Percentiles rank a stretch among this genome's conserved stretches.
phyloP scores from a whole-genome alignment of 139 green algal genomes.

The Pleodorina starrii region DNA sequence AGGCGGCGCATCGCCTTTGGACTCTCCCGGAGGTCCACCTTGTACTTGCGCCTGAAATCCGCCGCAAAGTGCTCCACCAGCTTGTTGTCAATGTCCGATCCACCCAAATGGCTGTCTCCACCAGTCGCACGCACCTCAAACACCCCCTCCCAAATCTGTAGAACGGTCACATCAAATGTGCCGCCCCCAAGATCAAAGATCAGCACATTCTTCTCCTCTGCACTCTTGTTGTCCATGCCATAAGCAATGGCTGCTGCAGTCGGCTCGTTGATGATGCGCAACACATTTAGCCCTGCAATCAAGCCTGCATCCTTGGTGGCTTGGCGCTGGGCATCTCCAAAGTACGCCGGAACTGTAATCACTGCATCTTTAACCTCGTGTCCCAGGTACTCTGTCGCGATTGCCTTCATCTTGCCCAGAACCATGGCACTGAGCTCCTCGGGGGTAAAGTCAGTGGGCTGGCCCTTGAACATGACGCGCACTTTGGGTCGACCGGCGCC shows the following conservation, averaged over 20 bases:
- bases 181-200: slow-evolving; percentile 91
- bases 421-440: slow-evolving; percentile 93
- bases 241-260: slow-evolving; percentile 95
- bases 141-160: slow-evolving; percentile 97
- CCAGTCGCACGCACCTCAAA: slow-evolving; percentile 97
- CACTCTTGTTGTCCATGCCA: slow-evolving; percentile 61
- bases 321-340: slow-evolving; percentile 18
- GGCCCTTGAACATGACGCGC: too few relatives aligned
- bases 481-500: too few relatives aligned
- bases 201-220: slow-evolving; percentile 80
- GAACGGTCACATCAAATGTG: slow-evolving; percentile 95
- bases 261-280: slow-evolving; percentile 98
- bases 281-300: slow-evolving; percentile 93
- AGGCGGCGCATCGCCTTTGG: slow-evolving; percentile 71
- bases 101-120: slow-evolving; percentile 95
- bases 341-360: slow-evolving; percentile 12
- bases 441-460: too few relatives aligned
- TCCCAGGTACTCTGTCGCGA: slow-evolving; percentile 86
- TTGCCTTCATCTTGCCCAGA: slow-evolving; percentile 94
- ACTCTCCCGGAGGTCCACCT: slow-evolving; percentile 85
- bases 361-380: slow-evolving; percentile 73
- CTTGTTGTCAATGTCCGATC: slow-evolving; percentile 95
- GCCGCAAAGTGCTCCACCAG: slow-evolving; percentile 31
- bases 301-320: slow-evolving; percentile 41
- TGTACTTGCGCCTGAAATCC: slow-evolving; percentile 98